Base-by-base conservation (phyloP, 1,284 basidiomycete species). In the Leccinum subfulvum region DNA sequence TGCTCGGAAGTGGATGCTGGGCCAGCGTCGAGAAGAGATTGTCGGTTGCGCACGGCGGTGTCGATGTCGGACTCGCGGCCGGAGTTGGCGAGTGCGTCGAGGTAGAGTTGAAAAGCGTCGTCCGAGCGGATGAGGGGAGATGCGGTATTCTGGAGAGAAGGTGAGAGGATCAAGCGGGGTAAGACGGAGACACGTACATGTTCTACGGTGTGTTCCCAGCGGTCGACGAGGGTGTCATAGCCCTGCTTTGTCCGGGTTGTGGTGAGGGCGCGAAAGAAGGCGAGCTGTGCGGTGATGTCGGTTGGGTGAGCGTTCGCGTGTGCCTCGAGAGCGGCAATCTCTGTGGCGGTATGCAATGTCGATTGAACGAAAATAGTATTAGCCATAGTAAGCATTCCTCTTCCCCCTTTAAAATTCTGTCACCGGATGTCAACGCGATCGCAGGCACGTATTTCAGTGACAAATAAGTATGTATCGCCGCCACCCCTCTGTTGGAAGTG, bases 161-260 rank as follows among this genome's bases (percentile, higher is more conserved):
- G 57, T 14, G 52, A 9, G 39, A 28, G 1, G 11, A 13, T 23
- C 21, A 13, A 1, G 1, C 16, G 11, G 23, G 0, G 6, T 23
- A 49, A 18, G 53, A 6, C 2, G 16, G 23, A 47, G 47, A 49
- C 47, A 85, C 89, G 73, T 77, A 92, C 91, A 71, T 88, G 91
- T 82, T 92, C 88, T 69, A 83, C 84, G 82, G 88, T 86, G 66
- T 87, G 81, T 71, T 94, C 90, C 91, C 91, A 94, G 62, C 91
- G 83, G 68, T 80, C 85, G 64, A 91, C 84, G 64, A 92, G 77
- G 28, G 90, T 77, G 62, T 91, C 87, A 74, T 87, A 87, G 1
- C 18, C 16, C 1, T 86, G 81, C 64, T 84, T 84, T 33, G 87
- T 78, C 57, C 85, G 83, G 1, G 88, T 88, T 0, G 83, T 83